Evolutionary conservation across 768 basidiomycete species (phyloP), one percentile per base, ranked within the genome.

Genomic region (Leucocoprinus birnbaumii): DNA sequence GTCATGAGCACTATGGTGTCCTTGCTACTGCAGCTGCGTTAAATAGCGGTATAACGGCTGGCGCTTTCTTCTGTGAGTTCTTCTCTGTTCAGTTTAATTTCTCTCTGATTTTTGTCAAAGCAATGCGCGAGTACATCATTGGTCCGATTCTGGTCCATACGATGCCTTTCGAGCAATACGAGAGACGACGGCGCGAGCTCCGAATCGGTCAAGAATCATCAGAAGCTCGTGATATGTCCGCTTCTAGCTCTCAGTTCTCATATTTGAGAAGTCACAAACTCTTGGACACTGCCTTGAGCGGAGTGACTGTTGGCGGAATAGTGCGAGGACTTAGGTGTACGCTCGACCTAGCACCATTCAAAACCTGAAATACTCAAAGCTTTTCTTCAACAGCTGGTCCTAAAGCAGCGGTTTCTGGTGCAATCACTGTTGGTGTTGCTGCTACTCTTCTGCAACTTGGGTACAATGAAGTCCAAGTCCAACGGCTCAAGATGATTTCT

Each of bases 1-100:
- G 80, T 11, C 76, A 77, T 55, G 76, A 78, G 40, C 77, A 71
- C 10, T 72, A 71, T 38, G 74, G 73, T 3, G 62, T 78, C 8
- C 67, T 86, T 18, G 79, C 85, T 26, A 62, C 79, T 10, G 79
- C 83, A 35, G 81, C 91, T 55, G 85, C 83, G 16, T 58, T 89
- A 19, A 94, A 94, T 64, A 83, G 85, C 44, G 84, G 83, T 21
- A 71, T 92, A 16, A 86, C 82, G 9, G 84, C 88, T 5, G 75
- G 82, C 8, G 80, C 84, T 0, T 94, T 94, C 71, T 94, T 94
- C 68, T 79, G 93, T 93, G 56, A 51, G 86, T 73, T 26, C 31
- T 42, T 19, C 27, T 13, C 37, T 1, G n/a, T n/a, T n/a, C 55
- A 41, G 6, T 26, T 44, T 18, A 37, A 18, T 48, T 41, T 8